These are phyloP conservation scores for Biscutella laevigata DNA, from an alignment of 441 rosid genomes.

Conservation along the genomic window DNA sequence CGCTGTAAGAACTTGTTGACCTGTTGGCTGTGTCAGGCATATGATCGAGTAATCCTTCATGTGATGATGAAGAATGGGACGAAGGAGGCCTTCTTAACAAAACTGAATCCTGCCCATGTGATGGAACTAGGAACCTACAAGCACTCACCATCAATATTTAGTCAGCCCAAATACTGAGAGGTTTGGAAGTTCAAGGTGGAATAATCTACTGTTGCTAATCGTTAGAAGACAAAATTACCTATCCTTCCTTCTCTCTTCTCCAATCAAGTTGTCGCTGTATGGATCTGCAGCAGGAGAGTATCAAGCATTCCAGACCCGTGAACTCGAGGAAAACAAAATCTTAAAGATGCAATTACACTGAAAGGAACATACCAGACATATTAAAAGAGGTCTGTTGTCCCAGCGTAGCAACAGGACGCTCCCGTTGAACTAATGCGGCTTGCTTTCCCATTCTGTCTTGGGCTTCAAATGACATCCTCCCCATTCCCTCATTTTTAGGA, in stretches of 20 bases:
- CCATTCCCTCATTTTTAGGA: constrained; percentile 23
- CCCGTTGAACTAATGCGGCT: constrained; percentile 28
- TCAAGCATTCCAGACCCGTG: not conserved
- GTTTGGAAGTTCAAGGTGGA: too few relatives aligned
- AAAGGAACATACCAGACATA: constrained; percentile 27
- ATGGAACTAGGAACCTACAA: constrained; percentile 34
- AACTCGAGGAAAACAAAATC: not conserved
- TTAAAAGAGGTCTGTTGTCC: constrained; percentile 42
- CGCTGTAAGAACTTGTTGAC: constrained; percentile 23
- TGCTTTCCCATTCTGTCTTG: constrained; percentile 33
- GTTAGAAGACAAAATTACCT: constrained; percentile 15
- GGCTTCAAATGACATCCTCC: constrained; percentile 32
- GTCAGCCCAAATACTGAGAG: not conserved
- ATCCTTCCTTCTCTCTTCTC: constrained; percentile 24
- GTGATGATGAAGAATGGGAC: constrained; percentile 34
- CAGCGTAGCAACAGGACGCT: constrained; percentile 23
- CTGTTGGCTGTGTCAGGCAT: constrained; percentile 30
- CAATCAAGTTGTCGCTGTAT: constrained; percentile 21
- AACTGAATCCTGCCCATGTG: constrained; percentile 37
- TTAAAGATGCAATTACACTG: not conserved
- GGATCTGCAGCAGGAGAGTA: constrained; percentile 19
- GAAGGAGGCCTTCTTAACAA: constrained; percentile 35
- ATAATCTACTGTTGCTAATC: not conserved
- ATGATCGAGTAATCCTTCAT: constrained; percentile 39
- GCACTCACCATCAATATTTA: not conserved